Base-by-base conservation (phyloP, 2,329 filamentous ascomycete genomes). In the Neurospora sp. region DNA sequence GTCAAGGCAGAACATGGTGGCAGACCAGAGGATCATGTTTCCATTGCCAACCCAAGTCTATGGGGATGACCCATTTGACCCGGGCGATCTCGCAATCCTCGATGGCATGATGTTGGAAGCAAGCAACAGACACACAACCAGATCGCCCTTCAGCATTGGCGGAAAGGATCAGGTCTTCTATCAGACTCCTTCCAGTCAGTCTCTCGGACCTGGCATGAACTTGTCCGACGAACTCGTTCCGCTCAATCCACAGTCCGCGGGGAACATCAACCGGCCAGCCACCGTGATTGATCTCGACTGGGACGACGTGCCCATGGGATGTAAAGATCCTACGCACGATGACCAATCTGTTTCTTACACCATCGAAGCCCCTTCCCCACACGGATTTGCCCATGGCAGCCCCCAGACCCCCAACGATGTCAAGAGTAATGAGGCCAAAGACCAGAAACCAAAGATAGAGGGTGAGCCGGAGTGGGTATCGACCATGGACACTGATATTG, bases 401-500 rank as follows among this genome's bases (percentile, higher is more conserved):
- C 42, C 38, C 8, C 58, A 28, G 17, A 62, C 62, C 9, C 6
- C 9, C 8, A 66, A 15, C 28, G 58, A n/a, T 17, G 28, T 6
- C 40, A 11, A 66, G 17, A 8, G 46, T 4, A 46, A 11, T 7
- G 58, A 15, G 8, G 28, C 38, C 23, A 66, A 68, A 58, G 42
- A 4, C 36, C 38, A 7, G 40, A 33, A 19, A 13, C 28, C 10
- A 66, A 39, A 13, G 70, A 66, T 40, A 33, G 40, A 28, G 17
- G 10, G 66, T 10, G 76, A 76, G 67, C 76, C 76, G 4, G 68
- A 66, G 13, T 78, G 75, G 76, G 73, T 77, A 2, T 62, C 68
- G 4, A 68, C 71, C 1, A 74, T 76, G 42, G 73, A 77, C 28
- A 70, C 70, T 4, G 75, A 73, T 8, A 62, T 78, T 67, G 72